Evolutionary conservation across 2,329 filamentous ascomycete genomes (phyloP), one percentile per base, ranked within the genome.

Genomic region (Sporothrix globosa): DNA sequence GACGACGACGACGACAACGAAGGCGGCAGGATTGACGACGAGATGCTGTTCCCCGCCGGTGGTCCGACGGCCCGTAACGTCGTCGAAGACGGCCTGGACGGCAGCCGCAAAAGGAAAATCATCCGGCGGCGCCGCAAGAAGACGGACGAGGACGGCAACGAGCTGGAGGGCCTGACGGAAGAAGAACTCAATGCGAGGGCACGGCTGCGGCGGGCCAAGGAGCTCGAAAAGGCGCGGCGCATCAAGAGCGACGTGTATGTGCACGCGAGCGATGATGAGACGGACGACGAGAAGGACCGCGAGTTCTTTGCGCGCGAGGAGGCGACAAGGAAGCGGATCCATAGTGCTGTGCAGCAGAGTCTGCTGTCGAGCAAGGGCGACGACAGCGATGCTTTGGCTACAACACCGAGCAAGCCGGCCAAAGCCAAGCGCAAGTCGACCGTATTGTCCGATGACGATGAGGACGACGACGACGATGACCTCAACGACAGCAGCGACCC

Each of bases 201-300:
- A 14, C 84, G 85, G 14, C 86, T 84, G 69, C 85, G 90, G 50
- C 85, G 87, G 69, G 84, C 89, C 68, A 90, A 87, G 74, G 90
- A 97, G 74, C 82, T 87, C n/a, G 92, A 94, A 76, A 93, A 93
- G 80, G 85, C 88, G 65, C 83, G 84, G 44, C 91, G 91, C 77
- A 91, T 96, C 81, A 98, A 97, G 83, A 96, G 92, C 76, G 89
- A 90, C 30, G 81, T 95, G 52, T 95, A 89, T 76, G 91, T 99
- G 67, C 87, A 91, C 71, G 89, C 90, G 50, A 93, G 91, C 74
- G 96, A 98, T 77, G 96, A 98, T 68, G 93, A 97, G 75, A 90
- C 87, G n/a, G 93, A 97, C 76, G 92, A 93, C 61, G 87, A 88
- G 70, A 87, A 92, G 19, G 84, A 85, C 66, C 79, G 83, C 27